Percentiles rank a stretch among this genome's conserved stretches.
These are phyloP conservation scores for Argentina anserina DNA, from an alignment of 306 rosid genomes.

Conservation along the genomic window DNA sequence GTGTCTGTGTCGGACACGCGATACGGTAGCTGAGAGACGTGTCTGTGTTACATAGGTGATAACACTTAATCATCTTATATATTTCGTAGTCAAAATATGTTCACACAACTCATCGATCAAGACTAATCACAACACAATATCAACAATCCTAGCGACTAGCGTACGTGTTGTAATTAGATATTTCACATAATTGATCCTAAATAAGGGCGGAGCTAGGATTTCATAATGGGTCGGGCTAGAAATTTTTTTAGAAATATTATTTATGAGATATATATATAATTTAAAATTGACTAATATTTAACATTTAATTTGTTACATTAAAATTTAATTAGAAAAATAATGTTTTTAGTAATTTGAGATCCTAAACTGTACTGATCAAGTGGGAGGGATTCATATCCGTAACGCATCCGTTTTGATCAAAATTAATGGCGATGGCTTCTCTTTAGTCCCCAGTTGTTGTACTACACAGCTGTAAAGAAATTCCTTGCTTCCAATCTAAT, in stretches of 20 bases:
- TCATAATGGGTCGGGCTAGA: no score
- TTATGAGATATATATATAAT: no score
- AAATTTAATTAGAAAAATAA: no score
- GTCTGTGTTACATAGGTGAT: no score
- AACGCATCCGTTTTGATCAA: neutral
- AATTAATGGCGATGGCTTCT: neutral
- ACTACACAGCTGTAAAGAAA: neutral
- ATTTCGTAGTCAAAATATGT: neutral
- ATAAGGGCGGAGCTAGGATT: no score
- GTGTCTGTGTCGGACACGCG: no score
- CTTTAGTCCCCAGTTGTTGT: neutral
- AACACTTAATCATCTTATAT: neutral
- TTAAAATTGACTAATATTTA: no score
- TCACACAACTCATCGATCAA: neutral
- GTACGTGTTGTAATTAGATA: rapidly evolving
- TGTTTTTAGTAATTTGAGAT: no score
- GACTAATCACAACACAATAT: neutral
- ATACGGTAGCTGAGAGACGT: no score
- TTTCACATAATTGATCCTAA: neutral
- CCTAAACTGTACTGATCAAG: neutral
- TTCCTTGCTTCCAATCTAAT: slow-evolving; percentile 2
- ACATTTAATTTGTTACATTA: no score
- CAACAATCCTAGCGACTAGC: neutral
- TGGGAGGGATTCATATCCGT: neutral
- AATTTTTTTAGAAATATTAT: no score